A percentile compares a stretch with the other conserved stretches of the same genome.
These are phyloP conservation scores for Sugiyamaella grinbergsii DNA, from an alignment of 1,139 yeast species.

Conservation along the genomic window DNA sequence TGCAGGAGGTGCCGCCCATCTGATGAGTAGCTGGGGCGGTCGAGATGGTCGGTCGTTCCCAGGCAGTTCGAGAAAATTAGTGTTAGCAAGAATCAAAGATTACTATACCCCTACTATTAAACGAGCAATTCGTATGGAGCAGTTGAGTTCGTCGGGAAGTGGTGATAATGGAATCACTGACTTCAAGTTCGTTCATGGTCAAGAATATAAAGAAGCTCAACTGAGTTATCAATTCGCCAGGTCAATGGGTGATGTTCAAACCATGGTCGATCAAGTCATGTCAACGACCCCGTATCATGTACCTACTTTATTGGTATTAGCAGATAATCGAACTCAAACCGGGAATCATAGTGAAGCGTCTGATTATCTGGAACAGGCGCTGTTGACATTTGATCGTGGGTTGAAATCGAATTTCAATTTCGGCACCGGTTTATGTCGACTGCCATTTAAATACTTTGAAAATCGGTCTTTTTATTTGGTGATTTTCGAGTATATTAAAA, in stretches of 20 bases:
- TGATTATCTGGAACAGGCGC: conserved; percentile 69
- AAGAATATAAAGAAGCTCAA: conserved; percentile 38
- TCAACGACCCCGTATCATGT: conserved; percentile 68
- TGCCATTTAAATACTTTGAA: conserved; percentile 74
- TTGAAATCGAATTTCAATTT: conserved; percentile 53
- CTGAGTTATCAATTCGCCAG: conserved; percentile 42
- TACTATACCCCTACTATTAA: conserved; percentile 78
- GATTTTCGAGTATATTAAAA: conserved; percentile 68
- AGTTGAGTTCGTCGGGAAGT: conserved; percentile 33
- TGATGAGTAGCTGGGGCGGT: conserved; percentile 78
- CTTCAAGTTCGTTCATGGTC: conserved; percentile 45
- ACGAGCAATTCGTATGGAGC: conserved; percentile 66
- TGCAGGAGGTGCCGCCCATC: conserved; percentile 47
- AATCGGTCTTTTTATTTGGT: conserved; percentile 79
- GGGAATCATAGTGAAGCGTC: conserved; percentile 56
- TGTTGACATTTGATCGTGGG: conserved; percentile 77
- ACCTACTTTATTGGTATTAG: conserved; percentile 77
- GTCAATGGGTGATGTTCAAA: conserved; percentile 52
- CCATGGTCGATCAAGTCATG: conserved; percentile 48
- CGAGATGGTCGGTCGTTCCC: conserved; percentile 72
- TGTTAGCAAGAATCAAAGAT: conserved; percentile 71
- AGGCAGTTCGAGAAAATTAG: conserved; percentile 67
- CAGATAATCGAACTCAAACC: conserved; percentile 77
- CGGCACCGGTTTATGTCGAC: conserved; percentile 57
- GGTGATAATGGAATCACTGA: conserved; percentile 42